Base-by-base conservation (phyloP, 1,139 yeast species). In the Citeromyces hawaiiensis region DNA sequence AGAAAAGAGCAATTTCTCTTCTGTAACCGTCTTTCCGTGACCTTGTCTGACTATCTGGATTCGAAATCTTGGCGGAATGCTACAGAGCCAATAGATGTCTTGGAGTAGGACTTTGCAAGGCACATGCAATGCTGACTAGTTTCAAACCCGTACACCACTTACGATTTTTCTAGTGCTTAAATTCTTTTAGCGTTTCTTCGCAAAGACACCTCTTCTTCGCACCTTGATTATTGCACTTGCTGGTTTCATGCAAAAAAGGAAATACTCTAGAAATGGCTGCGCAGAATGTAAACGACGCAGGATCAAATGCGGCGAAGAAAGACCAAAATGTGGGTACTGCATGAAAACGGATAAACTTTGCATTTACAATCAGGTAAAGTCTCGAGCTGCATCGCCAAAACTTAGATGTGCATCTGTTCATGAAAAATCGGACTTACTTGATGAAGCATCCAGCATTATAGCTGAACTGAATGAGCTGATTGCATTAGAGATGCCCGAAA, bases 271-370 rank as follows among this genome's bases (percentile, higher is more conserved):
- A 37, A 71, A 70, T 34, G 86, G 85, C 2, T 78, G 86, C 48
- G 57, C 60, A 16, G 81, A 75, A 50, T 78, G 86, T 54, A 76
- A 76, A 50, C 55, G 76, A 38, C 58, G 83, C 39, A 73, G 76
- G 50, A 68, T 74, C 59, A 78, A 77, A 52, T 76, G 83, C 51
- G 82, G 76, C 50, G 85, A 76, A 49, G 63, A 62, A 1, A 72
- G 72, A 45, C 82, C 82, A 1, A 54, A 53, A 36, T 76, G 85
- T 48, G 61, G 72, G 66, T 76, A 74, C 45, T 78, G 86, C 49
- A 47, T 66, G 4, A 55, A 75, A 16, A 54, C 74, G 17, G 61
- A 60, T 29, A 72, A 74, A 47, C 48, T 48, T 2, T 76, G 83
- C 50, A 56, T 57, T 2, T 76, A 76, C 48, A 61, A 57, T 23